Percentiles rank a stretch among this genome's conserved stretches.
These are phyloP conservation scores for Silene vulgaris DNA, from an alignment of 179 eudicot genomes.

Conservation along the genomic window DNA sequence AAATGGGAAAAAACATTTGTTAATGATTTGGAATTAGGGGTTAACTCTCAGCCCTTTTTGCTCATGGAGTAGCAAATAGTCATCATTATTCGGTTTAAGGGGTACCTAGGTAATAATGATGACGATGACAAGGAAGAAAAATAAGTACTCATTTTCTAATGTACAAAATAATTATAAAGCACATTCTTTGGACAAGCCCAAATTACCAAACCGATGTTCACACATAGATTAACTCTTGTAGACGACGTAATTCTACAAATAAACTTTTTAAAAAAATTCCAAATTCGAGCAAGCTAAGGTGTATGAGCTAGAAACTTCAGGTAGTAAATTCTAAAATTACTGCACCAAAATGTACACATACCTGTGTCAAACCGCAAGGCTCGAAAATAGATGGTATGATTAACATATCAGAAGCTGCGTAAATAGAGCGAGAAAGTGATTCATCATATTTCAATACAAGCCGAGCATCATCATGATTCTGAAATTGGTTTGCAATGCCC, in stretches of 20 bases:
- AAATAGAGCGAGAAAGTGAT: constrained; percentile 71
- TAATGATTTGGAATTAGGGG: too few relatives aligned
- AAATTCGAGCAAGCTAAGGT: not conserved
- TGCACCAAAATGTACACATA: constrained; percentile 24
- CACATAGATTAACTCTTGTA: not conserved
- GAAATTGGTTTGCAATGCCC: constrained; percentile 65
- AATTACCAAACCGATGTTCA: not conserved
- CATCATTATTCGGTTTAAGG: too few relatives aligned
- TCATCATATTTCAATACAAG: constrained; percentile 83
- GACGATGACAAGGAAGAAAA: not conserved
- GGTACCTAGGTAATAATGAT: not conserved
- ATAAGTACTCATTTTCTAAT: not conserved
- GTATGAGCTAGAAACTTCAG: not conserved
- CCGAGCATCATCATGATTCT: constrained; percentile 56
- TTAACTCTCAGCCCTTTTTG: too few relatives aligned
- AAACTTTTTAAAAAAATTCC: not conserved
- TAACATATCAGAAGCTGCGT: constrained; percentile 87
- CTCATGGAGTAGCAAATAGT: too few relatives aligned
- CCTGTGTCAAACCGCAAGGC: constrained; percentile 99
- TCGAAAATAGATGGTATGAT: constrained; percentile 92
- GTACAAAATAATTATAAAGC: not conserved
- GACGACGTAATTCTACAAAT: not conserved
- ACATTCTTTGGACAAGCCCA: not conserved
- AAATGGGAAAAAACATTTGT: not conserved
- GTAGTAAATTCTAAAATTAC: constrained; percentile 11